Evolutionary conservation across 768 basidiomycete species (phyloP), one percentile per base, ranked within the genome.

Genomic region (Boletus tomentosulus): DNA sequence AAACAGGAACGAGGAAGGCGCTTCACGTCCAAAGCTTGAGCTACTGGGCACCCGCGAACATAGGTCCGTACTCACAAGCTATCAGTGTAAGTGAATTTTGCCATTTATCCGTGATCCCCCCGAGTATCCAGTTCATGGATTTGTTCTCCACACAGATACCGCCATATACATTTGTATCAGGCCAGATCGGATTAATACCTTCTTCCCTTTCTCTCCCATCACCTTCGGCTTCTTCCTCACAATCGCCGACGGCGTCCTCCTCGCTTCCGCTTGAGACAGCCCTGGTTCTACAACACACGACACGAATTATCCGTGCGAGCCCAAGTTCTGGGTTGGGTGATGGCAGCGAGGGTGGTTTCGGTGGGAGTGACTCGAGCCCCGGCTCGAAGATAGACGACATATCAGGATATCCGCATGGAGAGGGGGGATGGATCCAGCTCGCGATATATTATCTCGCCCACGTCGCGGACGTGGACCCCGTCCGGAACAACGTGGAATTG

Each of bases 41-140:
- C 69, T 98, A 98, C 65, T 99, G 97, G 97, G 97, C 95, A 27
- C 94, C 97, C 12, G 97, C 97, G 10, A 99, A 98, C 67, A 98
- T 99, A 51, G 97, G 97, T 0, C 97, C 97, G 4, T 99, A 99
- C 70, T 97, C 93, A 4, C 97, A 99, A 71, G 89, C 92, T 2
- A 82, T 98, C 58, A 76, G 78, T 48, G 96, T 95, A 50, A 62
- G 84, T 72, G 50, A 41, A 47, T 58, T 41, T 24, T 43, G 27
- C 1, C 41, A 22, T 35, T 50, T 19, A 12, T 49, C 6, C 7
- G 25, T 31, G 41, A 31, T 43, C 30, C 16, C 31, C 39, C 51
- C 41, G 46, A 39, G 55, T 30, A 28, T 9, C 19, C 19, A 16
- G 8, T 38, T n/a, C 37, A 38, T 38, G 22, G 28, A 16, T 3